phyloP scores from a whole-genome alignment of 2,329 filamentous ascomycete genomes.

The Alternaria brassicicola region DNA sequence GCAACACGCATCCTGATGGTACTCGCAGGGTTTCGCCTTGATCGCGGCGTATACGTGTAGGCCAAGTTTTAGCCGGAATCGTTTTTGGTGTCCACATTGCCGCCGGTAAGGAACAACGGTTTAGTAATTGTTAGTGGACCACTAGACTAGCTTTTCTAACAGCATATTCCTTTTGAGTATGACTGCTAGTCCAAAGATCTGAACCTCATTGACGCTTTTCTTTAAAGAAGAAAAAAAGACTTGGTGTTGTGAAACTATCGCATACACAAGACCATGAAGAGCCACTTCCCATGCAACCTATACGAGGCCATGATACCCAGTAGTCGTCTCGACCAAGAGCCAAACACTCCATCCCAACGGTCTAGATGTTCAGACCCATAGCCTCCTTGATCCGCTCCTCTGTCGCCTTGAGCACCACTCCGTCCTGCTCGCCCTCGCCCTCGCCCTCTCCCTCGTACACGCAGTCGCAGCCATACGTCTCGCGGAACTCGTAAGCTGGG shows the following conservation, averaged over 20 bases:
- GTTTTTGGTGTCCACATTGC: neutral
- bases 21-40: neutral
- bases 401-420: constrained; percentile 7
- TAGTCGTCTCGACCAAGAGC: neutral
- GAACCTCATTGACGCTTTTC: neutral
- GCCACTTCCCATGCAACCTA: neutral
- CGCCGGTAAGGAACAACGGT: neutral
- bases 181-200: neutral
- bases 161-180: neutral
- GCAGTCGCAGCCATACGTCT: constrained; percentile 69
- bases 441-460: constrained; percentile 20
- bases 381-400: constrained; percentile 25
- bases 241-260: neutral
- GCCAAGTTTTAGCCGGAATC: neutral
- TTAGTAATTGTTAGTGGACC: no score
- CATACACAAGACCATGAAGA: neutral
- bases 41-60: neutral
- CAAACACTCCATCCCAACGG: neutral
- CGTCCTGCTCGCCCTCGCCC: neutral
- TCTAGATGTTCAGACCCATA: constrained; percentile 25
- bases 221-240: no score
- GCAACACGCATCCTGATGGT: neutral
- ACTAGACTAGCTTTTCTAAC: no score
- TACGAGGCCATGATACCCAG: neutral
- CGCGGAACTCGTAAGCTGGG: constrained; percentile 63